Conservation (phyloP, 352 stramenopile genomes). For the Aphanomyces cochlioides region DNA sequence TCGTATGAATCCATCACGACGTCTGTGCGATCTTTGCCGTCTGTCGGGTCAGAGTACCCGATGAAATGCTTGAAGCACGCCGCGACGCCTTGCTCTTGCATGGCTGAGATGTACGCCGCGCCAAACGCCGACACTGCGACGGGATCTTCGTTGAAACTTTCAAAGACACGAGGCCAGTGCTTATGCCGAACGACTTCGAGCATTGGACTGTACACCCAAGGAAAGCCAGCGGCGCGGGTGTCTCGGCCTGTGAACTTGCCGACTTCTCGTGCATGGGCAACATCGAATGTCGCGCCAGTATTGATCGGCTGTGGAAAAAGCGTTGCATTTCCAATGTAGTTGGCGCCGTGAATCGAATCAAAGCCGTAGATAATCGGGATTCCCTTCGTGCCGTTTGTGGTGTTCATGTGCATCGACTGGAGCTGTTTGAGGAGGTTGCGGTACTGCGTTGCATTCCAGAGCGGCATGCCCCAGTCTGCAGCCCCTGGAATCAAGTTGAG, state of each 20-base stretch:
- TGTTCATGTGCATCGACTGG: constrained; percentile 60
- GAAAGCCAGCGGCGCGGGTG: constrained; percentile 80
- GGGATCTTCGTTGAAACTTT: constrained; percentile 92
- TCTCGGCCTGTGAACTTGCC: constrained; percentile 77
- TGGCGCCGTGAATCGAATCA: constrained; percentile 68
- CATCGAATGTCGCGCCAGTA: constrained; percentile 69
- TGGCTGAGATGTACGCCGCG: constrained; percentile 62
- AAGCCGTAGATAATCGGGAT: constrained; percentile 63
- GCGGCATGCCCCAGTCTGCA: constrained; percentile 36
- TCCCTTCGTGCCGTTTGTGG: constrained; percentile 39
- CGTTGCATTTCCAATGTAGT: constrained; percentile 57
- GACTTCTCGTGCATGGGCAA: constrained; percentile 58
- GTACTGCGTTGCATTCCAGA: constrained; percentile 68
- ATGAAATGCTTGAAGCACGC: constrained; percentile 90
- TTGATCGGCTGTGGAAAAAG: constrained; percentile 77
- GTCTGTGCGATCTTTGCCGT: constrained; percentile 67
- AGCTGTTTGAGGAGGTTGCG: constrained; percentile 66
- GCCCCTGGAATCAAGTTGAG: constrained; percentile 51
- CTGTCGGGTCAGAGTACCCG: constrained; percentile 64
- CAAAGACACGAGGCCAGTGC: constrained; percentile 85
- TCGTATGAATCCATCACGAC: constrained; percentile 80
- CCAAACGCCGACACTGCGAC: constrained; percentile 66
- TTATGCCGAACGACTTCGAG: constrained; percentile 77
- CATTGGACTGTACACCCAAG: constrained; percentile 89
- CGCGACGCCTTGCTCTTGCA: constrained; percentile 65